Conservation (phyloP, 2,329 filamentous ascomycete genomes). For the Phialophora tarda region DNA sequence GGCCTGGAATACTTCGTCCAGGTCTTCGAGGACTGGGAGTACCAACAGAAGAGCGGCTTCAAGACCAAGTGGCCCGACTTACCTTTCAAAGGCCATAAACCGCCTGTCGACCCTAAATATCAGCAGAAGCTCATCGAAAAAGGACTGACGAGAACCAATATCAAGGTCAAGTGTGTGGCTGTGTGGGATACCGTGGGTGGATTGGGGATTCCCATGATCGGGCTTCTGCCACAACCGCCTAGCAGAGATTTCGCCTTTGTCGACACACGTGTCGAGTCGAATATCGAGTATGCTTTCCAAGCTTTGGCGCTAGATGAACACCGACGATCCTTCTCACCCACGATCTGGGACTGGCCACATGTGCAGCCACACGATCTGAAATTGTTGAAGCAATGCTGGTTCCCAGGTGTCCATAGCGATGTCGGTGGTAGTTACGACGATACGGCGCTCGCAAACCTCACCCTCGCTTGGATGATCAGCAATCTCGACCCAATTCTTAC, state of each 20-base stretch:
- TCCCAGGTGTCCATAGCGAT: slow-evolving; percentile 56
- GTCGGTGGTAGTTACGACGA: slow-evolving; percentile 56
- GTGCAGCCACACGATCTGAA: slow-evolving; percentile 40
- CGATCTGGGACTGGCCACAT: slow-evolving; percentile 43
- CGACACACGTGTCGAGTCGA: slow-evolving; percentile 43
- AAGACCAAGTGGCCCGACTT: slow-evolving; percentile 37
- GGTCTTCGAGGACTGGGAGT: slow-evolving; percentile 41
- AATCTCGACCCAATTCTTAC: slow-evolving; percentile 44
- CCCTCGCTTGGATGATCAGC: slow-evolving; percentile 59
- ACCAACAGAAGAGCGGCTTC: slow-evolving; percentile 36
- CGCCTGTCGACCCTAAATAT: slow-evolving; percentile 35
- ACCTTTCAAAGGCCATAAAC: slow-evolving; percentile 36
- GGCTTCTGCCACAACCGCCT: slow-evolving; percentile 37
- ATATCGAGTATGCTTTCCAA: slow-evolving; percentile 46
- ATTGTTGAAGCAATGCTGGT: slow-evolving; percentile 54
- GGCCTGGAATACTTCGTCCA: slow-evolving; percentile 38
- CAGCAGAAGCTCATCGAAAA: slow-evolving; percentile 35
- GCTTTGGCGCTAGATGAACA: slow-evolving; percentile 45
- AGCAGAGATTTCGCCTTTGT: slow-evolving; percentile 44
- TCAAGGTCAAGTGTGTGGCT: slow-evolving; percentile 43
- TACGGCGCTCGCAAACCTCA: slow-evolving; percentile 56
- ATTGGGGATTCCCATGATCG: slow-evolving; percentile 43
- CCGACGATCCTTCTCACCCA: slow-evolving; percentile 43
- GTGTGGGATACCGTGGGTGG: slow-evolving; percentile 47
- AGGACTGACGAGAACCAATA: slow-evolving; percentile 34